Evolutionary conservation across 2,329 filamentous ascomycete species (phyloP), one percentile per base, ranked within the genome.

Genomic region (Colletotrichum paranaense): DNA sequence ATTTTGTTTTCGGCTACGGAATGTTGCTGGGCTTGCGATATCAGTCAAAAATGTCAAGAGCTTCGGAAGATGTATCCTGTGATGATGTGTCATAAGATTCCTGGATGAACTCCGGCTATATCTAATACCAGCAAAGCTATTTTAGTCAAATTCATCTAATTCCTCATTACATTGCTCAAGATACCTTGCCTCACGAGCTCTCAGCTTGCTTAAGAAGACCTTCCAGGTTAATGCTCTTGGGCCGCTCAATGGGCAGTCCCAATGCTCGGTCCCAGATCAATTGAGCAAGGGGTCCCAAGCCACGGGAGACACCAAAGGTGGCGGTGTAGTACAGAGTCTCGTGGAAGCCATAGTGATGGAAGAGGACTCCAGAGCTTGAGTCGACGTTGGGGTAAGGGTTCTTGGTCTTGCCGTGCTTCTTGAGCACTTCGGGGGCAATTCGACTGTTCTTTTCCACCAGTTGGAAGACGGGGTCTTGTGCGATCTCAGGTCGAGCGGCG

Each of bases 371-470:
- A 0, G 95, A 98, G 75, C 91, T 93, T 60, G 93, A 95, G 84
- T 99, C 97, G 75, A 99, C 97, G 82, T 99, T 99, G 76, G 97
- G 97, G 85, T 96, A 97, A 2, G 97, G 95, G 86, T 98, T 98
- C 89, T 97, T 97, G 77, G 95, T 98, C 92, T 98, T 98, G 84
- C 97, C 97, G 82, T 99, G 97, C 86, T 98, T 92, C 79, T 91
- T 97, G 78, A 99, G 88, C 24, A 99, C 97, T 65, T 91, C 90
- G 19, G 97, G 97, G 0, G 97, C 97, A 75, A 99, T 93, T 80
- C 95, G 93, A 76, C 93, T 95, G 87, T 97, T 98, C 86, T 93
- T 92, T 89, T 95, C 93, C 68, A 99, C 96, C 12, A 99, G 91
- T 84, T 95, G 91, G 92, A 98, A 98, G 75, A 98, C 92, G 1